A percentile compares a stretch with the other conserved stretches of the same genome.
phyloP scores from a whole-genome alignment of 805 yeast genomes.

The Starmerella kuoi region DNA sequence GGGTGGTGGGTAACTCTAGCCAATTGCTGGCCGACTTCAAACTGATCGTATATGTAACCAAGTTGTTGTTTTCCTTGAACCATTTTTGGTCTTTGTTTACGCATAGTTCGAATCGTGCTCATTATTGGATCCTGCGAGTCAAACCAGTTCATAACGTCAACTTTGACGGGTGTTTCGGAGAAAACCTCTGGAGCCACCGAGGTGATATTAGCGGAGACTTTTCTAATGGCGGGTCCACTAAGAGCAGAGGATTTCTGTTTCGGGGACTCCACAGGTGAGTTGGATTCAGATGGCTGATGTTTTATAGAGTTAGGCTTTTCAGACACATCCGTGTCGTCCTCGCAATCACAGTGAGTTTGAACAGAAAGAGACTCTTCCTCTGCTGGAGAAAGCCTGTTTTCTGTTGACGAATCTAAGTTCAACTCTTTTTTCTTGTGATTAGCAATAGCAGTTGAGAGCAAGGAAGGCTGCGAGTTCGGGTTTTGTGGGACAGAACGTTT shows the following conservation, averaged over 20 bases:
- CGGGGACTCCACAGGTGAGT: not conserved
- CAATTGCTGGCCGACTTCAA: slow-evolving; percentile 25
- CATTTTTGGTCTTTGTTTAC: slow-evolving; percentile 34
- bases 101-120: slow-evolving; percentile 27
- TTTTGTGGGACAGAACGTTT: not conserved
- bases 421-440: not conserved
- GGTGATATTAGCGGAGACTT: slow-evolving; percentile 23
- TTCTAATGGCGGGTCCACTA: slow-evolving; percentile 19
- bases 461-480: not conserved
- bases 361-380: not conserved
- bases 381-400: not conserved
- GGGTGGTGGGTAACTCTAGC: slow-evolving; percentile 16
- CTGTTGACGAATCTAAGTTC: not conserved
- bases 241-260: slow-evolving; percentile 11
- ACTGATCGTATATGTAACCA: slow-evolving; percentile 30
- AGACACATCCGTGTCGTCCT: not conserved
- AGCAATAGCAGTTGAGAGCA: not conserved
- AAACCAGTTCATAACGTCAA: slow-evolving; percentile 21
- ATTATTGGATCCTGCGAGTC: slow-evolving; percentile 20
- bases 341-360: not conserved
- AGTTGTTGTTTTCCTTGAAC: slow-evolving; percentile 33
- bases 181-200: slow-evolving; percentile 23
- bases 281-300: not conserved
- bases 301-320: not conserved
- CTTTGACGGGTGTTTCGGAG: slow-evolving; percentile 17